Percentiles rank a stretch among this genome's conserved stretches.
Conservation (phyloP, 2,329 filamentous ascomycete species). For the Curvularia eragrostidis region DNA sequence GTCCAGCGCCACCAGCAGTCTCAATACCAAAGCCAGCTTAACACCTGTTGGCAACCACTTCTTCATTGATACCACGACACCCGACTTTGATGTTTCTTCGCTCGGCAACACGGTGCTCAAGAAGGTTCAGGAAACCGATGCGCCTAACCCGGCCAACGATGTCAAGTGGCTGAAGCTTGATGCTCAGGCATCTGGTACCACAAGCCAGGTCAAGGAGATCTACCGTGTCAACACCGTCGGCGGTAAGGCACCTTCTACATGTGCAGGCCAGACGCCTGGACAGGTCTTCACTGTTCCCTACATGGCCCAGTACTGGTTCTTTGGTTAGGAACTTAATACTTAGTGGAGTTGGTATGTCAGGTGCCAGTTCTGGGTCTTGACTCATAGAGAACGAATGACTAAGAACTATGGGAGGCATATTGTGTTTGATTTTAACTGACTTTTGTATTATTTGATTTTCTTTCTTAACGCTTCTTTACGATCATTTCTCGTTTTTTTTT, state of each 20-base stretch:
- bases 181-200: slow-evolving; percentile 44
- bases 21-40: slow-evolving; percentile 29
- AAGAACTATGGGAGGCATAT: not conserved
- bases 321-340: slow-evolving; percentile 25
- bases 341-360: not conserved
- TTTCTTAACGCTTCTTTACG: not conserved
- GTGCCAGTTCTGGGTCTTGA: not conserved
- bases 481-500: no score
- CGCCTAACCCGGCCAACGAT: slow-evolving; percentile 65
- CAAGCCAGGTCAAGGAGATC: slow-evolving; percentile 67
- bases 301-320: slow-evolving; percentile 78
- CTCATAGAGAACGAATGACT: not conserved
- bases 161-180: slow-evolving; percentile 82
- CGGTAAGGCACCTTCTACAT: slow-evolving; percentile 75
- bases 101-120: slow-evolving; percentile 68
- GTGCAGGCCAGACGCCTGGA: slow-evolving; percentile 56
- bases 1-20: slow-evolving; percentile 29
- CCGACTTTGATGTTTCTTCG: slow-evolving; percentile 81
- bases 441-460: not conserved
- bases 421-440: not conserved
- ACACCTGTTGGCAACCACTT: slow-evolving; percentile 72
- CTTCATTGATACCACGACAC: slow-evolving; percentile 74
- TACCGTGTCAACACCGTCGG: slow-evolving; percentile 86
- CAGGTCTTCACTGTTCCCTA: slow-evolving; percentile 78
- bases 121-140: slow-evolving; percentile 68